Base-by-base conservation (phyloP, 306 rosid genomes). In the Aeschynomene evenia region DNA sequence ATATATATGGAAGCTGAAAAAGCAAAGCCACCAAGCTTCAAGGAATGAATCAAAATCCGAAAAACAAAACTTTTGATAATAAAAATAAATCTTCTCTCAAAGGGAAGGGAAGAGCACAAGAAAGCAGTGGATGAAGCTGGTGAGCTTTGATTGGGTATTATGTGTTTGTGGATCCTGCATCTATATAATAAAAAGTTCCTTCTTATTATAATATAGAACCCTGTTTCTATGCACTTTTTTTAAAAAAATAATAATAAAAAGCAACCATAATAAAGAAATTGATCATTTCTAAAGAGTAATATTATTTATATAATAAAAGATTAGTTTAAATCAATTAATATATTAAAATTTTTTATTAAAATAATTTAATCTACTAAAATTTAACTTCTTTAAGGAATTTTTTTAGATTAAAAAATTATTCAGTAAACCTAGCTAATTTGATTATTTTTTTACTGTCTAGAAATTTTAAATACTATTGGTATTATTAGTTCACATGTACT, bases 141-240 rank as follows among this genome's bases (percentile, higher is more conserved):
- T 77, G 78, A 52, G 79, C 67, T 74, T 69, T 87, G 91, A 87
- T 90, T 85, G 93, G 94, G 53, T 73, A 71, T 31, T 64, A 76
- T 78, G 83, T 69, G 84, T 73, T 42, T 80, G 76, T 85, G 83
- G 86, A 87, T 80, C 66, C 87, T 85, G 80, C 81, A 73, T 76
- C 80, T 83, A 49, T 53, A 53, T 66, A 45, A 53, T 68, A 66
- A 73, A 79, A 85, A 80, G 91, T 46, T 79, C 73, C 78, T 79
- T 72, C 81, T 72, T 77, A 77, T 82, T 76, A 34, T 79, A 82
- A 68, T 77, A 16, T 11, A 58, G 70, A 37, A 68, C 69, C 54
- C 66, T 59, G 40, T 34, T 45, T 76, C 54, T 40, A 29, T 80
- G 63, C 66, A 63, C 75, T 73, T 66, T 51, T 55, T 55, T 52